These are phyloP conservation scores for Cystobasidium ongulense DNA, from an alignment of 768 basidiomycete species.

Conservation along the genomic window DNA sequence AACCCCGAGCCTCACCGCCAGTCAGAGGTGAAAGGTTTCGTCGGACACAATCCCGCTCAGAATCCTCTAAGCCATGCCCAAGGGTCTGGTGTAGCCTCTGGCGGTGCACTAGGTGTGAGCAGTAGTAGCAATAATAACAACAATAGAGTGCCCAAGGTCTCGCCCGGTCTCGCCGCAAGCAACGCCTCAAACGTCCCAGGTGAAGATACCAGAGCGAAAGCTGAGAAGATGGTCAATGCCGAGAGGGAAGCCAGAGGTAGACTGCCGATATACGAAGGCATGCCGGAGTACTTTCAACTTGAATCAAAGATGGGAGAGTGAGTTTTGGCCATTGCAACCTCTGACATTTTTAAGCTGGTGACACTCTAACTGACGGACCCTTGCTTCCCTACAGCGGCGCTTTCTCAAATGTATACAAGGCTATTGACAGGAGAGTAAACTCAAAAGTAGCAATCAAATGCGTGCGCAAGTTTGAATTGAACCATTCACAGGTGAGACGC, in stretches of 20 bases:
- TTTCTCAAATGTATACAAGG: conserved; percentile 98
- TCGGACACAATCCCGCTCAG: conserved; percentile 30
- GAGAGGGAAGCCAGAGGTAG: conserved; percentile 25
- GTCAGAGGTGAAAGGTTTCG: conserved; percentile 20
- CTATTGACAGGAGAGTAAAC: conserved; percentile 60
- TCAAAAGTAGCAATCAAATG: conserved; percentile 70
- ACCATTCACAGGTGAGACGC: conserved; percentile 73
- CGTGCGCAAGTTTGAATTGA: conserved; percentile 86
- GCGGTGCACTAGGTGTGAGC: background rate
- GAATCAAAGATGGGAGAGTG: conserved; percentile 37
- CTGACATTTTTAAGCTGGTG: background rate
- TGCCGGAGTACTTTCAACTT: conserved; percentile 27
- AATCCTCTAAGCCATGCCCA: background rate
- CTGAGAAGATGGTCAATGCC: conserved; percentile 52
- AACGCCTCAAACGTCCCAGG: background rate
- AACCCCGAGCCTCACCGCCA: conserved; percentile 26
- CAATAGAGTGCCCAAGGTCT: background rate
- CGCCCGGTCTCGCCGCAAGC: background rate
- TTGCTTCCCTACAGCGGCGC: conserved; percentile 53
- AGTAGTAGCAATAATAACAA: conserved; percentile 1
- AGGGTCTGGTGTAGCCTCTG: background rate
- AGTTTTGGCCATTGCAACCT: background rate
- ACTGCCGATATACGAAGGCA: conserved; percentile 32
- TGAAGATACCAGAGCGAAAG: conserved; percentile 52
- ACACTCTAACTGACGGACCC: background rate